Evolutionary conservation across 805 yeast genomes (phyloP).

Genomic region (Candida rishiriensis): DNA sequence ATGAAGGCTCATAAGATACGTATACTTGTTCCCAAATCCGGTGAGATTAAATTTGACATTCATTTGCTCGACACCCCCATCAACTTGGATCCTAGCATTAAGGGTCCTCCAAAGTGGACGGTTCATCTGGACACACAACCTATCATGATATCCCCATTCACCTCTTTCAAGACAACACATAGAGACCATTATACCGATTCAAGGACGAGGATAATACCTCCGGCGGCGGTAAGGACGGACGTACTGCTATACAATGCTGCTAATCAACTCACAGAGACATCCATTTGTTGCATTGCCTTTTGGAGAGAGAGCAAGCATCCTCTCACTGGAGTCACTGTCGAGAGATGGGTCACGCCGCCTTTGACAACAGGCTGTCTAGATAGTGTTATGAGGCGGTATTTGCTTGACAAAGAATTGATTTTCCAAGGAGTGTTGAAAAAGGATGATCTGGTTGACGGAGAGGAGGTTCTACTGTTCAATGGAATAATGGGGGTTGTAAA

Average conservation of each 20-base stretch:
- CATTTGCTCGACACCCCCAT: constrained; percentile 11
- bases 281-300: constrained; percentile 77
- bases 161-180: constrained; percentile 82
- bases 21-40: constrained; percentile 32
- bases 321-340: constrained; percentile 25
- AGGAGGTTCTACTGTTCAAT: constrained; percentile 68
- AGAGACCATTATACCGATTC: constrained; percentile 63
- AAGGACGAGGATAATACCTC: constrained; percentile 44
- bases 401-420: constrained; percentile 35
- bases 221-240: constrained; percentile 39
- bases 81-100: constrained; percentile 5
- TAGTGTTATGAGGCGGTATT: constrained; percentile 71
- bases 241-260: constrained; percentile 65
- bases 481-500: constrained; percentile 77
- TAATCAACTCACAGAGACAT: constrained; percentile 69
- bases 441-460: constrained; percentile 55
- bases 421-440: constrained; percentile 30
- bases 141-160: constrained; percentile 62
- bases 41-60: constrained; percentile 30
- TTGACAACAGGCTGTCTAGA: constrained; percentile 75
- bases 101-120: constrained; percentile 38
- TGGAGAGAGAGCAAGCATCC: constrained; percentile 31
- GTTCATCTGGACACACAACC: constrained; percentile 57
- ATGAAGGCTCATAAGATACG: constrained; percentile 43
- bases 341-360: constrained; percentile 78